These are phyloP conservation scores for Penicillium sp. DNA, from an alignment of 2,329 filamentous ascomycete species.

Conservation along the genomic window DNA sequence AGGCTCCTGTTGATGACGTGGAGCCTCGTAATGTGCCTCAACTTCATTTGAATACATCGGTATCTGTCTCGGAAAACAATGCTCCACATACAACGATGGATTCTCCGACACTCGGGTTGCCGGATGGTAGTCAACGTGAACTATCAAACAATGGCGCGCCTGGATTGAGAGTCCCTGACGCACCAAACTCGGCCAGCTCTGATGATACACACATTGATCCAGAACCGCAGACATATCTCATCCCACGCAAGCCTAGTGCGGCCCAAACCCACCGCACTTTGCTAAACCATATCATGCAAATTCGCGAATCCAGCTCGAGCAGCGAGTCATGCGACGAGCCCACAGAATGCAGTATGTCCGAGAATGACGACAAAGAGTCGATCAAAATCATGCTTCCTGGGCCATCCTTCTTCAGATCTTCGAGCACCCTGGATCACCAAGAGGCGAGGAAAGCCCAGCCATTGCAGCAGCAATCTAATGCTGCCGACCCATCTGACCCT, in stretches of 20 bases:
- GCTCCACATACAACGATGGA: slow-evolving; percentile 35
- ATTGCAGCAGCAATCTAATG: slow-evolving; percentile 15
- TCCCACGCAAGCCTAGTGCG: slow-evolving; percentile 29
- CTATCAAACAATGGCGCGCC: background rate
- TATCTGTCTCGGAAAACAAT: slow-evolving; percentile 14
- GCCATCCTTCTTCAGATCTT: slow-evolving; percentile 42
- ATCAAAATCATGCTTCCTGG: slow-evolving; percentile 57
- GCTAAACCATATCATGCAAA: slow-evolving; percentile 50
- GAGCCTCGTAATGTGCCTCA: slow-evolving; percentile 18
- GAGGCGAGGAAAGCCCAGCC: slow-evolving; percentile 24
- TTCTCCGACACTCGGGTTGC: slow-evolving; percentile 46
- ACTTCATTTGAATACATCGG: slow-evolving; percentile 29
- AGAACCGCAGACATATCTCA: slow-evolving; percentile 66
- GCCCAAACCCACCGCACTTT: slow-evolving; percentile 43
- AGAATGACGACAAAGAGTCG: slow-evolving; percentile 54
- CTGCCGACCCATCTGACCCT: slow-evolving; percentile 19
- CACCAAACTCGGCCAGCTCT: slow-evolving; percentile 50
- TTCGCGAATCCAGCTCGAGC: slow-evolving; percentile 48
- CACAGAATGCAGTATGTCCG: slow-evolving; percentile 43
- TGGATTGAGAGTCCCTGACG: background rate
- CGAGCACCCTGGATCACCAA: slow-evolving; percentile 32
- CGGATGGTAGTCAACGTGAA: slow-evolving; percentile 8
- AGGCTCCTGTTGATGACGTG: slow-evolving; percentile 11
- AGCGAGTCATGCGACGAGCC: slow-evolving; percentile 42
- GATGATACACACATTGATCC: slow-evolving; percentile 68